Evolutionary conservation across 352 stramenopile genomes (phyloP), one percentile per base, ranked within the genome.

Genomic region (Globisporangium solare): DNA sequence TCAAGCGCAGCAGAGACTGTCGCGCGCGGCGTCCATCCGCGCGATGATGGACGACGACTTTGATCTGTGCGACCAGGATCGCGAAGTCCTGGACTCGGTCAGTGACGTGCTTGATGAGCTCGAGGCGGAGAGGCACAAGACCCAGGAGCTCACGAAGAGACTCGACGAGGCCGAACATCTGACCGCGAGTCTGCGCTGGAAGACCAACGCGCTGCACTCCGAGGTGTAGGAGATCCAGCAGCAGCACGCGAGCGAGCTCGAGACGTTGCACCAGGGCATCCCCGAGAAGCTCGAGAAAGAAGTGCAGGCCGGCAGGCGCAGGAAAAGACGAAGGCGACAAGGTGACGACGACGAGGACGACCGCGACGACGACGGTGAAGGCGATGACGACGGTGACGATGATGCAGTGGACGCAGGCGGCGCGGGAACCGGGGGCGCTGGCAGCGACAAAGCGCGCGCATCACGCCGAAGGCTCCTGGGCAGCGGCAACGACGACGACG

Each of bases 51-150:
- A 54, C 35, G 56, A 62, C 6, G 75, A 78, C 27, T 74, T 83
- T 41, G 76, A 74, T 54, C 65, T 88, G 37, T 83, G 67, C 20
- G 78, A 88, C 43, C 70, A 86, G 54, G 78, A 88, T 47, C 75
- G 76, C 8, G 83, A 88, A 58, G 63, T 86, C 21, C 54, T 89
- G 11, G 79, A 87, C 41, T 67, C 47, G 39, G 61, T 87, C 13
- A 68, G 58, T 2, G 76, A 89, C 14, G 35, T 80, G 17, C 58
- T 87, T 4, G 79, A 89, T 6, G 79, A 89, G 31, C 52, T 87
- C 15, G 65, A 74, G 17, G 46, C 53, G 0, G 58, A 68, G 27
- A 74, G 72, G 24, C 65, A 64, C 6, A 68, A 73, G 35, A 56
- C 60, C 45, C 41, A 60, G 13, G 68, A 70, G 6, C 45, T 83